Evolutionary conservation across 164 flowering plant species (phyloP).

Genomic region (Dillenia suffruticosa): DNA sequence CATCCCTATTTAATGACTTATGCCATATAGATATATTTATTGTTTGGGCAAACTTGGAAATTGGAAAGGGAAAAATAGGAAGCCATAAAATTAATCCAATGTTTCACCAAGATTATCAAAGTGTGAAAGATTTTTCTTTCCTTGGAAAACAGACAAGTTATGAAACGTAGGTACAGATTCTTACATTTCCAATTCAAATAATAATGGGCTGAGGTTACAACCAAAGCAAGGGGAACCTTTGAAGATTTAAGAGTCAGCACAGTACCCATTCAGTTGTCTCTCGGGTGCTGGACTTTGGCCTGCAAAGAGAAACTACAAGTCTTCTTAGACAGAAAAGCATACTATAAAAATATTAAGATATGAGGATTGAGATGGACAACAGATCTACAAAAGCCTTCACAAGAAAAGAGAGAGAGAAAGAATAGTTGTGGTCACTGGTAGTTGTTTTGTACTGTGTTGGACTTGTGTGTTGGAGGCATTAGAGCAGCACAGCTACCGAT

Average conservation of each 20-base stretch:
- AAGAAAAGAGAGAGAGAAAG: background rate
- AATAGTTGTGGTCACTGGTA: constrained; percentile 2
- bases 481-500: constrained; percentile 10
- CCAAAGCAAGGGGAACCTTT: constrained; percentile 3
- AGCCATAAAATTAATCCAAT: no score
- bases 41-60: no score
- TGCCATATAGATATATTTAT: no score
- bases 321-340: constrained; percentile 21
- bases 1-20: no score
- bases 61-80: no score
- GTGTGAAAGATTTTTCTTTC: background rate
- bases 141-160: background rate
- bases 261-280: constrained; percentile 19
- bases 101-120: no score
- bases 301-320: constrained; percentile 23
- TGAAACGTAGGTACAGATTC: no score
- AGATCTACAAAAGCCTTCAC: constrained; percentile 4
- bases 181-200: background rate
- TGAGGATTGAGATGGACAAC: constrained; percentile 22
- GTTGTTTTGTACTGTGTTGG: constrained; percentile 43
- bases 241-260: constrained; percentile 5
- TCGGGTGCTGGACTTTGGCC: constrained; percentile 29
- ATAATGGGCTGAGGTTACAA: constrained; percentile 1
- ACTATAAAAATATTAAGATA: constrained; percentile 8
- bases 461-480: constrained; percentile 36